phyloP scores from a whole-genome alignment of 768 basidiomycete genomes.

The Calocera cornea region DNA sequence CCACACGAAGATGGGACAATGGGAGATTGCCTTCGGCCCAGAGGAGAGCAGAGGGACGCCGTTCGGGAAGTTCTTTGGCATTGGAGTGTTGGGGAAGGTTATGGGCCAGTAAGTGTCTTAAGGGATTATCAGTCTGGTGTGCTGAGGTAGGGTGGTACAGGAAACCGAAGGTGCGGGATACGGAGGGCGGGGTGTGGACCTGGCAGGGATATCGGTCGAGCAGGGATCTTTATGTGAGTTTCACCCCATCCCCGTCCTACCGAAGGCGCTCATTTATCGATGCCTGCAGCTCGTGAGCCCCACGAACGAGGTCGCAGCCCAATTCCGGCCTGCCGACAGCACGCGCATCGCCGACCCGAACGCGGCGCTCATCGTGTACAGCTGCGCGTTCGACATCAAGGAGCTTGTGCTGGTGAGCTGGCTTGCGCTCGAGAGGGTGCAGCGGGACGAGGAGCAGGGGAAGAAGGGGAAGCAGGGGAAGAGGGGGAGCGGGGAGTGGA shows the following conservation, averaged over 20 bases:
- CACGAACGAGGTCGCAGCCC: background rate
- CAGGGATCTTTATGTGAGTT: background rate
- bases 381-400: conserved; percentile 1
- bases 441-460: background rate
- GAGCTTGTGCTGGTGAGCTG: background rate
- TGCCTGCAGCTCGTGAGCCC: background rate
- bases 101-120: background rate
- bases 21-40: background rate
- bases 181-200: background rate
- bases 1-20: background rate
- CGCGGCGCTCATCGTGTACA: conserved; percentile 1
- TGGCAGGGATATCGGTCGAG: background rate
- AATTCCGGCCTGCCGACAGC: background rate
- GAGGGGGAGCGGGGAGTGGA: background rate
- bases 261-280: background rate
- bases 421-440: background rate
- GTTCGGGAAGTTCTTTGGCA: background rate
- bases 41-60: background rate
- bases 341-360: background rate
- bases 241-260: background rate
- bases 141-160: background rate
- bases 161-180: background rate
- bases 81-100: background rate
- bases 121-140: background rate
- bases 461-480: background rate